Conservation (phyloP, 176 grass and related monocot genomes). For the Oryza glaberrima region DNA sequence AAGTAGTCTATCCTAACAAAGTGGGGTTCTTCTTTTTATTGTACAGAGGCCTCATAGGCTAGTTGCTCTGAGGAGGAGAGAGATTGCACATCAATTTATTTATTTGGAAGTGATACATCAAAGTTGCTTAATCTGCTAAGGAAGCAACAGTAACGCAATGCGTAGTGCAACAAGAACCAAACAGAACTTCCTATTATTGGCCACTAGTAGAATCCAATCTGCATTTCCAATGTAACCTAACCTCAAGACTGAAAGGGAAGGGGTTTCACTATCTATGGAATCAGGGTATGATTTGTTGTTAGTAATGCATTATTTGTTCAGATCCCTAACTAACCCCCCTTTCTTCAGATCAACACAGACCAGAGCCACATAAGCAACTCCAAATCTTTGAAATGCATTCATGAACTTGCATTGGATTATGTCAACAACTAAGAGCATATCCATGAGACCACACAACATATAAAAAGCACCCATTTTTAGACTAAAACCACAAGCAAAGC, state of each 20-base stretch:
- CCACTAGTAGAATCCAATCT: not conserved
- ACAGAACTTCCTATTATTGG: slow-evolving; percentile 6
- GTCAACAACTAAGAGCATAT: not conserved
- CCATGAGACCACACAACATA: not conserved
- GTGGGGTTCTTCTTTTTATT: not conserved
- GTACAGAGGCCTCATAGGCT: slow-evolving; percentile 20
- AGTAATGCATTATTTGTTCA: not conserved
- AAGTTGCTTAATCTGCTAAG: slow-evolving; percentile 32
- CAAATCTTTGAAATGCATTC: not conserved
- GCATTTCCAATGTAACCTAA: slow-evolving; percentile 9
- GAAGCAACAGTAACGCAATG: slow-evolving; percentile 4
- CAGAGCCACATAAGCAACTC: not conserved
- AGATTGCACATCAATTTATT: slow-evolving; percentile 1
- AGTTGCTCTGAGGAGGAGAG: not conserved
- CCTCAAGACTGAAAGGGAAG: not conserved
- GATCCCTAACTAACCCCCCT: not conserved
- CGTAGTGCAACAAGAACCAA: slow-evolving; percentile 2
- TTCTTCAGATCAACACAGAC: not conserved
- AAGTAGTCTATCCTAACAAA: slow-evolving; percentile 35
- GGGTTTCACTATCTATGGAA: not conserved
- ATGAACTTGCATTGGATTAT: not conserved
- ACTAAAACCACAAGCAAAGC: slow-evolving; percentile 8
- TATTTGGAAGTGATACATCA: slow-evolving; percentile 1
- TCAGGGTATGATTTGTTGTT: not conserved
- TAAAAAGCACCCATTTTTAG: not conserved